Base-by-base conservation (phyloP, 2,329 filamentous ascomycete genomes). In the Claviceps pusilla region DNA sequence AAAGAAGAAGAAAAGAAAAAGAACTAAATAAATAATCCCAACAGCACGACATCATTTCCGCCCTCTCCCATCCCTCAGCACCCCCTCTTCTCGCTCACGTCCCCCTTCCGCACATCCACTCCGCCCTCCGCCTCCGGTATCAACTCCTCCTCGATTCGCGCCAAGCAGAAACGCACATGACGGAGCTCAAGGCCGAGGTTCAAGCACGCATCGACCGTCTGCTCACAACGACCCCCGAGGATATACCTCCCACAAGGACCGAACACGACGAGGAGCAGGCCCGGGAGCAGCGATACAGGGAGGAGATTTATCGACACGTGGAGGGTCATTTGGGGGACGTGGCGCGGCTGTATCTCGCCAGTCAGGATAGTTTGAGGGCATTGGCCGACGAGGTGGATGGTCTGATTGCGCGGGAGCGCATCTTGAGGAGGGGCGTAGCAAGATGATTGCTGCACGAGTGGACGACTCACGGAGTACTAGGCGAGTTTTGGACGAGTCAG, bases 221-320 rank as follows among this genome's bases (percentile, higher is more conserved):
- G 16, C 16, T 48, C 47, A 11, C 29, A 4, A 19, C 7, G 47
- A n/a, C 24, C 11, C 11, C 4, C 12, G 46, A 29, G 29, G 31
- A 10, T 9, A 5, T 14, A 10, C 29, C 7, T 2, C 16, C 47
- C 3, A 19, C n/a, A 24, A 12, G 10, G 3, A 3, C 31, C 28
- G 7, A 35, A 7, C 5, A 2, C 12, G 31, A 2, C 12, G 31
- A 35, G 3, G 4, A 19, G 5, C 19, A 3, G n/a, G 1, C 7
- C 24, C 43, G 24, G 29, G 31, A 48, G 14, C 29, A 12, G 35
- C 24, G 9, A 4, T 16, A 1, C 33, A 56, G 61, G 10, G 52
- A 56, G 7, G 56, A 61, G 12, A 61, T 66, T 24, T 62, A 64
- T 29, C 56, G 61, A 12, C 61, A 62, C 24, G 57, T 66, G 2